Evolutionary conservation across 2,329 filamentous ascomycete genomes (phyloP), one percentile per base, ranked within the genome.

Genomic region (Penicillium sp.): DNA sequence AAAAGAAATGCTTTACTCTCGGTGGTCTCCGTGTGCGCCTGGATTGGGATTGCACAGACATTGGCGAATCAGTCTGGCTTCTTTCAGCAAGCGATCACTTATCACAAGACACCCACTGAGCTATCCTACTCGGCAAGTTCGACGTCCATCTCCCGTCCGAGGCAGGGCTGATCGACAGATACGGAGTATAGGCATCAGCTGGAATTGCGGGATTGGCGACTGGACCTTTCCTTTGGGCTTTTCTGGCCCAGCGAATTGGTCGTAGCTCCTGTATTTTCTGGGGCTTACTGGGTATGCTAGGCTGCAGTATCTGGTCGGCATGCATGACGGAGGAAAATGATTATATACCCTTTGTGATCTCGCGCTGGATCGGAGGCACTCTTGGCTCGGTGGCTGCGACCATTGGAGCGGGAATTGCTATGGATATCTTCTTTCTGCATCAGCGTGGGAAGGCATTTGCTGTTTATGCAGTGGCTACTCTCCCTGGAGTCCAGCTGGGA

Each of bases 361-460:
- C 65, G 3, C 59, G 64, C 13, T 56, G 64, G n/a, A 57, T 68
- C 39, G 50, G 59, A 0, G 64, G 65, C n/a, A 57, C 68, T 43
- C 66, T 65, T 34, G 67, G 68, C 14, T 57, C 59, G 9, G 51
- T 66, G 9, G 56, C 64, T 25, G 55, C 60, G 35, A 51, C 66
- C 18, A 54, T 71, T 29, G 66, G 66, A 12, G 58, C 64, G 13
- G 51, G 63, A 25, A 60, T 64, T 22, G 59, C 71, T 14, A 61
- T 65, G n/a, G 66, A 69, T 34, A 27, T 67, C 35, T 69, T 68
- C 47, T 70, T 68, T 47, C 47, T 69, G 20, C 66, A 69, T 35
- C 62, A 69, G 44, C 60, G 66, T 12, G 66, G 66, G 6, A 52
- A 61, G 22, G 63, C 62, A 6, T 68, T 69, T 32, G 64, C 59